Evolutionary conservation across 192 early-diverging fungal species (phyloP), one percentile per base, ranked within the genome.

Genomic region (Chytriomyces sp.): DNA sequence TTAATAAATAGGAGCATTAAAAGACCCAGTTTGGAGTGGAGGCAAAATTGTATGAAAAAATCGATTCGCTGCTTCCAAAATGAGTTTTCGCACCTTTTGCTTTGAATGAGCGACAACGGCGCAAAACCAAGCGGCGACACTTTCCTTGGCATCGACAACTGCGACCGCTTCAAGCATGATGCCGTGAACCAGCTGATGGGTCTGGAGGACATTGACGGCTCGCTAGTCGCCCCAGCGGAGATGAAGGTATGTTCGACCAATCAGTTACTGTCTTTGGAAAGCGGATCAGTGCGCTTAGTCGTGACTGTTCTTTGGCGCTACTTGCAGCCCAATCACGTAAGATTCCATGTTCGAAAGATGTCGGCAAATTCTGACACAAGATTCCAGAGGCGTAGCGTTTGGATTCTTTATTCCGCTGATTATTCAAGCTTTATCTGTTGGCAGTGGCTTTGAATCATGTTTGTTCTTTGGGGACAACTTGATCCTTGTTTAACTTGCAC

Each of bases 361-460:
- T 35, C 28, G 28, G 1, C 63, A 64, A 13, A 13, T 64, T 0
- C 63, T 23, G 57, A 59, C 20, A n/a, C 57, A n/a, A 16, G 20
- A 16, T 23, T 16, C 16, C 57, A 59, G 16, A 16, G 20, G 57
- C 57, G 47, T 77, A 6, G 63, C 26, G 0, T 11, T 78, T 4
- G 74, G 69, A 5, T 78, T 80, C 59, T 78, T 79, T 49, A 63
- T 67, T 50, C 79, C 82, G 44, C 45, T 83, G 26, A 73, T 83
- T 28, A 59, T 83, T 13, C n/a, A 78, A 20, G 28, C 44, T n/a
- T 62, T 82, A 9, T 73, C 66, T 49, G 50, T 73, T 6, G 6
- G 35, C 18, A 23, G 18, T 20, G 74, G 53, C 5, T 77, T 77
- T 35, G 28, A 35, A 35, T 35, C 28, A 35, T 1, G 28, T 35